Conservation (phyloP, 345 rosid species). For the Eucalyptus marginata region DNA sequence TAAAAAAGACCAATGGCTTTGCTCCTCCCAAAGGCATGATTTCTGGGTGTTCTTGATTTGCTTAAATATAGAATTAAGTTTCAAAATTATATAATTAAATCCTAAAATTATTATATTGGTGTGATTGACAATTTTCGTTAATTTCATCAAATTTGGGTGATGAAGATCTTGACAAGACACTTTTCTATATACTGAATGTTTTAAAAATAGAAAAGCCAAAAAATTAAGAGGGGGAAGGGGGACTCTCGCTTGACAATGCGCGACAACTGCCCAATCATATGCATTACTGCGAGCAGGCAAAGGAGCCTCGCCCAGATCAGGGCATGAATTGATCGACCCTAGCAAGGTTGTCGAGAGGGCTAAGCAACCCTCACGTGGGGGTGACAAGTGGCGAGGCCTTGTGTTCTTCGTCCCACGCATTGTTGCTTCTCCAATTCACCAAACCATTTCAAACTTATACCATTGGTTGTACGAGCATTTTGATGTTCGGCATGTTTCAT, state of each 20-base stretch:
- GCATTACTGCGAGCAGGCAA: too few species aligned
- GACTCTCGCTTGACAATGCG: too few species aligned
- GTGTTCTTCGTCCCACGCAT: not conserved
- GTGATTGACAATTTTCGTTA: not conserved
- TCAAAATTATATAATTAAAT: not conserved
- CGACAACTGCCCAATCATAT: too few species aligned
- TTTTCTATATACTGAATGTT: too few species aligned
- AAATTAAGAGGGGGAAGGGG: too few species aligned
- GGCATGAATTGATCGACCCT: too few species aligned
- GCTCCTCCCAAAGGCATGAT: not conserved
- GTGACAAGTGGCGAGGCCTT: not conserved
- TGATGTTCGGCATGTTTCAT: not conserved
- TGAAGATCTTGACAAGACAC: not conserved
- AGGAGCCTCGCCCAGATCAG: accelerated
- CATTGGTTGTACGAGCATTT: not conserved
- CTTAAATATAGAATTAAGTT: not conserved
- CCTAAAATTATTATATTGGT: not conserved
- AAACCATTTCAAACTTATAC: too few species aligned
- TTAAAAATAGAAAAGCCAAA: not conserved
- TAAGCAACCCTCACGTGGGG: not conserved
- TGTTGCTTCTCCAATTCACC: not conserved
- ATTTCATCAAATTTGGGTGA: not conserved
- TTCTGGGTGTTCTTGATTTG: not conserved
- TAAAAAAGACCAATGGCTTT: not conserved
- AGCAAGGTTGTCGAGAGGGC: not conserved